Base-by-base conservation (phyloP, 306 rosid species). In the Styphnolobium japonicum region DNA sequence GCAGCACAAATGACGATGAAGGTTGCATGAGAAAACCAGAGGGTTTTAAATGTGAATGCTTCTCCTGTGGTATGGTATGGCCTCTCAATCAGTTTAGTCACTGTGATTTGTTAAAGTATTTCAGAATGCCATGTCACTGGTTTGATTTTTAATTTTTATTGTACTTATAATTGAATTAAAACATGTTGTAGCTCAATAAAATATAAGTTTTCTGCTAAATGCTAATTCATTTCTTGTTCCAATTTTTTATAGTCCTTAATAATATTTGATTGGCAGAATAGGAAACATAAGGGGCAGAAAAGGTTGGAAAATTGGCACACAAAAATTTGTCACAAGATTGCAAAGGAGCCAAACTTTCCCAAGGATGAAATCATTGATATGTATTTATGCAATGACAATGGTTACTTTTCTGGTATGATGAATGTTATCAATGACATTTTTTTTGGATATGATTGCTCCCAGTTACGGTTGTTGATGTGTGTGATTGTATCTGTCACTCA, bases 31-130 rank as follows among this genome's bases (percentile, higher is more conserved):
- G 76, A 89, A 95, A 86, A 74, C 87, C 91, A 0, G 92, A 73
- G 58, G 89, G 94, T 71, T 95, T 93, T 83, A 90, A 82, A 84
- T 93, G 99, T 77, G 87, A 79, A 81, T 95, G 99, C 81, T 16
- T 77, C 56, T 81, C 93, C n/a, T 93, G 98, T 80, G 85, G 75
- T 83, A 78, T 16, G 90, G 98, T 95, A 87, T 69, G 60, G 42
- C 66, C 31, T 53, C 73, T 27, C 12, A 23, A 29, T 55, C 15
- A 45, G 31, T 74, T 73, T 21, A 42, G 21, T 11, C 76, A 31
- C 5, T 65, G 37, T 45, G 7, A 7, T 64, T 51, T 67, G 53
- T 42, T 80, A 12, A 33, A 78, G 10, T 73, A 48, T 25, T 39
- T 55, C 36, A 6, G 8, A 73, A 64, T 31, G 42, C 64, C 48